Evolutionary conservation across 768 basidiomycete species (phyloP), one percentile per base, ranked within the genome.

Genomic region (Ramaria sp.): DNA sequence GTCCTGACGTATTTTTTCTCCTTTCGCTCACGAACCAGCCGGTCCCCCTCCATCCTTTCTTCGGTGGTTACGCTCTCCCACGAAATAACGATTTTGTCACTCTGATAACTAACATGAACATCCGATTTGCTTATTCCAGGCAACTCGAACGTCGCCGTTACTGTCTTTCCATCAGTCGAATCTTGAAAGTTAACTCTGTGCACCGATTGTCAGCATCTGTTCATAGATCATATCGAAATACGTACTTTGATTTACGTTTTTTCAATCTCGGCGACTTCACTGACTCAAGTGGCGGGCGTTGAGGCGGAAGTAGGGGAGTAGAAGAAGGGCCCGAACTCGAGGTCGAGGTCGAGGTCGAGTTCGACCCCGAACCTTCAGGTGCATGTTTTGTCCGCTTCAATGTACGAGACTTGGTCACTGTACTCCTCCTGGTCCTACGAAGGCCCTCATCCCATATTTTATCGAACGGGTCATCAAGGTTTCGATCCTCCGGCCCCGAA

Each of bases 81-180:
- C 17, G 79, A 83, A 39, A 89, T 73, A 38, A 84, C 73, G 10
- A 89, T 70, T 46, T 78, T 71, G 61, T 78, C 70, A 53, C 76
- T 75, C 53, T 84, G 83, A 62, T 79, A 88, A 65, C 81, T 86
- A 64, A 89, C 82, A 61, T 88, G 86, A 55, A 87, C 78, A 59
- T 88, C 81, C 58, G 86, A 78, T 66, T 87, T 88, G 64, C 74
- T 75, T 43, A 88, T 78, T 30, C 84, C 83, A 2, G 76, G 76
- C 63, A 89, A 71, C 59, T 87, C 83, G 65, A 88, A 86, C 51
- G 78, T 85, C 22, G 83, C 84, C 22, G 81, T 81, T 58, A 76
- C 75, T 45, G 68, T 80, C 64, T 77, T 78, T 51, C 86, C 84
- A 60, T 86, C 86, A 53, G 75, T 73, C 22, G 86, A 84, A 71